phyloP scores from a whole-genome alignment of 257 asterid species.

The Solanum chaucha region DNA sequence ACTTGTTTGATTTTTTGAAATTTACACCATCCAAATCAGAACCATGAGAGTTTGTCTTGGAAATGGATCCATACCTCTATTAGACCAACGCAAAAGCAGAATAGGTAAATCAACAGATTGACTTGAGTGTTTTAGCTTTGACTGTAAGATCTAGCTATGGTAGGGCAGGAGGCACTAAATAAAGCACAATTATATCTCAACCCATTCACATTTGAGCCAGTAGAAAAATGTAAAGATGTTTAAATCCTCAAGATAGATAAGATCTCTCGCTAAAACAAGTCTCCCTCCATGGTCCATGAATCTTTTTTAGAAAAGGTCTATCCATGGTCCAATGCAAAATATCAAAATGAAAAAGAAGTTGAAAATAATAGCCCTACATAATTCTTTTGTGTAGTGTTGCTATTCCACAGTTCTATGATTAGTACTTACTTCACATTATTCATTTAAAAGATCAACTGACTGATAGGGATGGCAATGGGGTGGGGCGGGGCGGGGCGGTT shows the following conservation, averaged over 20 bases:
- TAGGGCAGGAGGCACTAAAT: background rate
- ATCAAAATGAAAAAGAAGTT: background rate
- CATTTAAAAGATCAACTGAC: background rate
- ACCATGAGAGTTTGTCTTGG: constrained; percentile 28
- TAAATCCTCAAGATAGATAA: background rate
- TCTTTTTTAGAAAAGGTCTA: background rate
- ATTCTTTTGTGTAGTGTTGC: background rate
- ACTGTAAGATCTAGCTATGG: background rate
- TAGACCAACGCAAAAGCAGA: constrained; percentile 3
- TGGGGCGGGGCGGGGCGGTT: too few relatives aligned
- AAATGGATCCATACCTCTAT: constrained; percentile 31
- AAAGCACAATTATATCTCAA: background rate
- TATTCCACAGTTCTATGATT: background rate
- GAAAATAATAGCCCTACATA: background rate
- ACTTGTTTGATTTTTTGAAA: constrained; percentile 18
- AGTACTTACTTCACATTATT: background rate
- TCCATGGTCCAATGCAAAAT: background rate
- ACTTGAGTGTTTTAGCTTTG: background rate
- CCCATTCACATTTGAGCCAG: background rate
- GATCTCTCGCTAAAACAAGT: background rate
- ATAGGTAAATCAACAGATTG: background rate
- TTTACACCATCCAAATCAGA: constrained; percentile 29
- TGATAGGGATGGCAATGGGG: background rate
- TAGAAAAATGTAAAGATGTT: background rate
- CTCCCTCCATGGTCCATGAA: background rate